Conservation (phyloP, 1,284 basidiomycete species). For the Cutaneotrichosporon cutaneum region DNA sequence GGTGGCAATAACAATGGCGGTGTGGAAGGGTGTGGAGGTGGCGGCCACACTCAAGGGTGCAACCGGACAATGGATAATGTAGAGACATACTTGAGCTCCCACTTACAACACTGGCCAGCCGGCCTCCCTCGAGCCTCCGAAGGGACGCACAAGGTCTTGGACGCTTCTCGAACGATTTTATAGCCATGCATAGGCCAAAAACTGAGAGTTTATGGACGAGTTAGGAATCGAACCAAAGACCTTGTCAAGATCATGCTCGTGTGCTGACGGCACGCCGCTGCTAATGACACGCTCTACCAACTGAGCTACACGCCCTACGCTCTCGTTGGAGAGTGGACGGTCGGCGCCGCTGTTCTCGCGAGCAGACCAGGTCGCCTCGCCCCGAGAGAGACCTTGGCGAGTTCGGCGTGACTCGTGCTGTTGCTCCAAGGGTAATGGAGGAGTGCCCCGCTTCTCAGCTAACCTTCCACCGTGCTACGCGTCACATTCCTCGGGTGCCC, state of each 20-base stretch:
- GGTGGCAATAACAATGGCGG: background rate
- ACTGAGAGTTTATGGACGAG: background rate
- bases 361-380: no score
- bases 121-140: no score
- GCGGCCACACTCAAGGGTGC: background rate
- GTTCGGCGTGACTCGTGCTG: no score
- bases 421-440: no score
- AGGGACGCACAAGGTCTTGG: background rate
- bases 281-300: slow-evolving; percentile 1
- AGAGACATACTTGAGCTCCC: no score
- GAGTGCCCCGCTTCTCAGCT: no score
- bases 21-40: background rate
- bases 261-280: background rate
- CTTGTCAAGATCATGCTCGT: background rate
- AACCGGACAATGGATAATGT: no score
- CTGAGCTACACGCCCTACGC: background rate
- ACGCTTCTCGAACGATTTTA: background rate
- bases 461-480: no score
- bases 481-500: no score
- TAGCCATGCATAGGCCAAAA: background rate
- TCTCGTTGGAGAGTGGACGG: background rate
- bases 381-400: no score
- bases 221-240: slow-evolving; percentile 2
- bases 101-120: no score
- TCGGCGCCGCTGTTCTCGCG: no score